phyloP scores from a whole-genome alignment of 192 early-diverging fungal species.

The Kappamyces sp. region DNA sequence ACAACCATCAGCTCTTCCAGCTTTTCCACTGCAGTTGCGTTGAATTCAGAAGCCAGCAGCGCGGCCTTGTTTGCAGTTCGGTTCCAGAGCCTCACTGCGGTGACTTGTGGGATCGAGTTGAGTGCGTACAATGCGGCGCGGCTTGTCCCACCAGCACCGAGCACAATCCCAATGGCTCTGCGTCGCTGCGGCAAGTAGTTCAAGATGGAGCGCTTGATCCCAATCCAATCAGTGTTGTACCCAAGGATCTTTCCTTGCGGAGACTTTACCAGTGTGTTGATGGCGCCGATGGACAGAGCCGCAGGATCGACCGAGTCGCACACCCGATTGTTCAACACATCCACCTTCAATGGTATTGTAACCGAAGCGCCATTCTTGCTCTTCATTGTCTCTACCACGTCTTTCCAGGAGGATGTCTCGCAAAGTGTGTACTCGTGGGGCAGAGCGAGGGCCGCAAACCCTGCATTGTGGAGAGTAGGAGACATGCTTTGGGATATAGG shows the following conservation, averaged over 20 bases:
- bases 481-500: constrained; percentile 89
- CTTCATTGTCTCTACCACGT: constrained; percentile 42
- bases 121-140: constrained; percentile 87
- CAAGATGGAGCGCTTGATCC: constrained; percentile 65
- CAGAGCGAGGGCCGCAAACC: constrained; percentile 76
- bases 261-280: constrained; percentile 72
- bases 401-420: constrained; percentile 61
- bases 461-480: constrained; percentile 89
- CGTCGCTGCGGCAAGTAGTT: background rate
- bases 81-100: constrained; percentile 78
- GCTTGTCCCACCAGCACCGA: constrained; percentile 93
- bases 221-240: constrained; percentile 96
- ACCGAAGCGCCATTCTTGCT: constrained; percentile 81
- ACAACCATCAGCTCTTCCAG: constrained; percentile 54
- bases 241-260: constrained; percentile 52
- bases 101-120: constrained; percentile 40
- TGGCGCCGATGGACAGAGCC: constrained; percentile 84
- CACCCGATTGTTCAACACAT: constrained; percentile 61
- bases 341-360: constrained; percentile 92
- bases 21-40: constrained; percentile 27
- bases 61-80: constrained; percentile 72
- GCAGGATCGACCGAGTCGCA: constrained; percentile 66
- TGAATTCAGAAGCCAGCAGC: constrained; percentile 47
- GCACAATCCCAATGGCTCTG: constrained; percentile 63
- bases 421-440: constrained; percentile 73